A percentile compares a stretch with the other conserved stretches of the same genome.
These are phyloP conservation scores for Coniochaeta hoffmannii DNA, from an alignment of 2,329 filamentous ascomycete species.

Conservation along the genomic window DNA sequence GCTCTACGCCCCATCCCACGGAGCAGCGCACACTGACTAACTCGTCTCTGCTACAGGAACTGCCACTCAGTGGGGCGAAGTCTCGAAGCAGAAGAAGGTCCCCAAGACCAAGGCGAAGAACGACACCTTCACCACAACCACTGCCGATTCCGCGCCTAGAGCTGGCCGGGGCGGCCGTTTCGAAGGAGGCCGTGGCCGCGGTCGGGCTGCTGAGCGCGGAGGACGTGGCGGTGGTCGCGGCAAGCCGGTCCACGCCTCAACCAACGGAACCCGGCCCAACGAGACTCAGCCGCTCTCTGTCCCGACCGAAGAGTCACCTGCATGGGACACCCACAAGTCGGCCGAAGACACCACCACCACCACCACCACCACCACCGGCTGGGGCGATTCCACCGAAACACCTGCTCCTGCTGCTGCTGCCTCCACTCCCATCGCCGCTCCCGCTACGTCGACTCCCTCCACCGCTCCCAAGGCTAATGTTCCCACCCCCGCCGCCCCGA, in stretches of 20 bases:
- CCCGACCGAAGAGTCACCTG: conserved; percentile 62
- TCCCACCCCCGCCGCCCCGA: conserved; percentile 33
- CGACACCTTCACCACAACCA: conserved; percentile 39
- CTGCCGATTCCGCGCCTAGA: conserved; percentile 40
- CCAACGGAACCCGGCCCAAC: conserved; percentile 56
- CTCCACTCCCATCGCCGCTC: conserved; percentile 14
- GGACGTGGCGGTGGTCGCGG: conserved; percentile 54
- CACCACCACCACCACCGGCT: too few species aligned
- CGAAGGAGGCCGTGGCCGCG: conserved; percentile 56
- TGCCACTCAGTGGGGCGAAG: conserved; percentile 78
- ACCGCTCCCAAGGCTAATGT: conserved; percentile 28
- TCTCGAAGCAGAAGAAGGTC: conserved; percentile 74
- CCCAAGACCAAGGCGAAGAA: conserved; percentile 67
- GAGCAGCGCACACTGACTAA: conserved; percentile 6
- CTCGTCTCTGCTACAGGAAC: conserved; percentile 44
- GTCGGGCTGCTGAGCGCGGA: conserved; percentile 56
- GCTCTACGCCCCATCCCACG: background rate
- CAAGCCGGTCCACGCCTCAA: conserved; percentile 49
- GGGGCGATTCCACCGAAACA: conserved; percentile 33
- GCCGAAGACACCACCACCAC: conserved; percentile 30
- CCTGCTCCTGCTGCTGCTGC: conserved; percentile 24
- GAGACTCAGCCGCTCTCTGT: conserved; percentile 51
- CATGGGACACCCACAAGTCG: conserved; percentile 44
- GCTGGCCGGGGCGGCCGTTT: conserved; percentile 52
- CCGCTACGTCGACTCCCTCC: conserved; percentile 24